Evolutionary conservation across 768 basidiomycete species (phyloP).

Genomic region (Sistotremastrum suecicum): DNA sequence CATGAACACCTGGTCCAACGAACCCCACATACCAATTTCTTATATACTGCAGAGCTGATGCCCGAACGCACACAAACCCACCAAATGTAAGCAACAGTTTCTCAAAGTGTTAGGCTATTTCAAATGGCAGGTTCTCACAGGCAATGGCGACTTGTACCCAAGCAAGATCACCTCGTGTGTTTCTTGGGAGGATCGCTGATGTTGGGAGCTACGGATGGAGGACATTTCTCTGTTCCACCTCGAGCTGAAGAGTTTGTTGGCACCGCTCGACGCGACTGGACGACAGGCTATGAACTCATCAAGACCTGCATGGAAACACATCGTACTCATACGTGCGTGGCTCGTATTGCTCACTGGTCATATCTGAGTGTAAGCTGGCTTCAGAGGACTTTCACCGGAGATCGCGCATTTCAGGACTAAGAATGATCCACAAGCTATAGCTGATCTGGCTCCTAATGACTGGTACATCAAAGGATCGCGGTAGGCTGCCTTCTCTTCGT

Average conservation of each 20-base stretch:
- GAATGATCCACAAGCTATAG: conserved; percentile 36
- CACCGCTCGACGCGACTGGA: conserved; percentile 63
- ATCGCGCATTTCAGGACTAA: conserved; percentile 73
- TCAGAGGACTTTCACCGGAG: conserved; percentile 75
- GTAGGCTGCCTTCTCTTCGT: conserved; percentile 22
- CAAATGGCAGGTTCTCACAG: conserved; percentile 20
- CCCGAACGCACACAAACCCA: conserved; percentile 31
- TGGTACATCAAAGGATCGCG: conserved; percentile 87
- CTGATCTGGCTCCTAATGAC: conserved; percentile 36
- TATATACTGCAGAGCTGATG: conserved; percentile 72
- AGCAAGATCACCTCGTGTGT: conserved; percentile 94
- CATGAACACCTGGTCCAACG: conserved; percentile 58
- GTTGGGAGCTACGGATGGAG: conserved; percentile 68
- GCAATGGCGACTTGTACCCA: conserved; percentile 62
- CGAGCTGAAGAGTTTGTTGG: conserved; percentile 44
- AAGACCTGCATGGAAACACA: conserved; percentile 83
- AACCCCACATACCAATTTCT: conserved; percentile 41
- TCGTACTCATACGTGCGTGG: conserved; percentile 61
- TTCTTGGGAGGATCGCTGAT: conserved; percentile 89
- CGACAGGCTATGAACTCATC: conserved; percentile 64
- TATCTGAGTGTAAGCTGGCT: not conserved
- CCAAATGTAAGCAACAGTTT: conserved; percentile 20
- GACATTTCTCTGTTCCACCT: conserved; percentile 55
- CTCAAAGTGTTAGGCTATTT: not conserved
- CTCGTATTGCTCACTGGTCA: conserved; percentile 3